Evolutionary conservation across 768 basidiomycete species (phyloP), one percentile per base, ranked within the genome.

Genomic region (Postia placenta): DNA sequence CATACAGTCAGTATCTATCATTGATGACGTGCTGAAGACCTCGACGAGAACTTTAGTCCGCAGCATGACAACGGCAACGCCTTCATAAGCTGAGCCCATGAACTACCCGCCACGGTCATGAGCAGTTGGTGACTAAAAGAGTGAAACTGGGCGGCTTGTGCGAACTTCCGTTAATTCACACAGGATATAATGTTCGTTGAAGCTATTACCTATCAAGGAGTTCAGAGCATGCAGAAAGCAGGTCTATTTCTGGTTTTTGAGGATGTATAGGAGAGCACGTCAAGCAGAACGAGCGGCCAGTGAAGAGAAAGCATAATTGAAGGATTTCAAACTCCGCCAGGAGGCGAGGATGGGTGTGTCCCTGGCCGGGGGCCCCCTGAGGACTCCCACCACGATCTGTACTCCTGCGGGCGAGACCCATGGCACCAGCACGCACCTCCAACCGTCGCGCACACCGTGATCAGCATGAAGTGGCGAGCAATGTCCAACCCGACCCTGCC

Each of bases 341-440:
- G 30, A 51, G 24, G 19, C 27, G 25, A 41, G 19, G 42, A 41
- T 49, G 45, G 49, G 52, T n/a, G n/a, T n/a, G n/a, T n/a, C n/a
- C n/a, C n/a, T 51, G 49, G 42, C 12, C 5, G 41, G 19, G 19
- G 48, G 41, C 54, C 56, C 56, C 56, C 54, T 50, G 53, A 50
- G 27, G 44, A 49, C 54, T 52, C 49, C 45, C 50, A 53, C 47
- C 48, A 51, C 57, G 47, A 52, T 43, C 53, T 55, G 47, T 42
- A 45, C 49, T 22, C 46, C 44, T n/a, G 30, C 41, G 54, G 53
- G 50, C 53, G 59, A 73, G 84, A 85, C 85, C 84, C 84, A 87
- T 87, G 84, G 84, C 84, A 86, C 84, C 84, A 71, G 78, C 76
- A 64, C 82, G 81, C 68, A 70, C 79, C 65, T 71, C 74, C 54